Evolutionary conservation across 805 yeast genomes (phyloP).

Genomic region (Suhomyces faveliae): DNA sequence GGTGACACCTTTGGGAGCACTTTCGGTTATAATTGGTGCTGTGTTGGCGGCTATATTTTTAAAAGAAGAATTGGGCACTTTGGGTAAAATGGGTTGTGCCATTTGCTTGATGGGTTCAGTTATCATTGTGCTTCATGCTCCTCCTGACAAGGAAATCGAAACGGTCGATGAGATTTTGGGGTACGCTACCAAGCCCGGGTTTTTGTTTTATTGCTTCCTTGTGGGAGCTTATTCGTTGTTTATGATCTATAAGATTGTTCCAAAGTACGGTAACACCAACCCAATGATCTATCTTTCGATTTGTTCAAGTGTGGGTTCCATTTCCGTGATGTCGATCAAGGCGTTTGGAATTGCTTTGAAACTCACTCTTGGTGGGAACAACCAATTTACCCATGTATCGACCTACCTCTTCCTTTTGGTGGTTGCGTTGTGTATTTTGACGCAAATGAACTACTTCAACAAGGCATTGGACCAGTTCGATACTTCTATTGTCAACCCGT

Average conservation of each 20-base stretch:
- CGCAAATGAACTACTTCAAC: constrained; percentile 93
- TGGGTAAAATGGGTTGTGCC: constrained; percentile 92
- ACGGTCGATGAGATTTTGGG: constrained; percentile 85
- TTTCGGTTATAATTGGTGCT: constrained; percentile 88
- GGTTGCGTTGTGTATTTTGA: constrained; percentile 76
- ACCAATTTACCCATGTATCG: constrained; percentile 81
- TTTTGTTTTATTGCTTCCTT: constrained; percentile 59
- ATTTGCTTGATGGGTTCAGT: constrained; percentile 86
- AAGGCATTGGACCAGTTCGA: constrained; percentile 92
- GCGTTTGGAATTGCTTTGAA: constrained; percentile 92
- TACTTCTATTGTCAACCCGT: constrained; percentile 87
- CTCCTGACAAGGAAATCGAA: constrained; percentile 85
- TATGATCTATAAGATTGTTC: constrained; percentile 83
- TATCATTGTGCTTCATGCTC: constrained; percentile 86
- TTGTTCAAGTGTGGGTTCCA: constrained; percentile 87
- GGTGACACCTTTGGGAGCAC: constrained; percentile 90
- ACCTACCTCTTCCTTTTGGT: constrained; percentile 79
- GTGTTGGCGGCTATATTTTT: constrained; percentile 81
- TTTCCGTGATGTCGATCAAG: constrained; percentile 87
- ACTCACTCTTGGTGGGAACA: constrained; percentile 78
- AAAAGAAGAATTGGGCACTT: constrained; percentile 80
- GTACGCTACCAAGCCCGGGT: constrained; percentile 78
- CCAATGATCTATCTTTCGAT: constrained; percentile 89
- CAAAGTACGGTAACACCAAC: constrained; percentile 71
- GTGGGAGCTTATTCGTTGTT: constrained; percentile 70